Evolutionary conservation across 768 basidiomycete genomes (phyloP).

Genomic region (Psilocybe azurescens): DNA sequence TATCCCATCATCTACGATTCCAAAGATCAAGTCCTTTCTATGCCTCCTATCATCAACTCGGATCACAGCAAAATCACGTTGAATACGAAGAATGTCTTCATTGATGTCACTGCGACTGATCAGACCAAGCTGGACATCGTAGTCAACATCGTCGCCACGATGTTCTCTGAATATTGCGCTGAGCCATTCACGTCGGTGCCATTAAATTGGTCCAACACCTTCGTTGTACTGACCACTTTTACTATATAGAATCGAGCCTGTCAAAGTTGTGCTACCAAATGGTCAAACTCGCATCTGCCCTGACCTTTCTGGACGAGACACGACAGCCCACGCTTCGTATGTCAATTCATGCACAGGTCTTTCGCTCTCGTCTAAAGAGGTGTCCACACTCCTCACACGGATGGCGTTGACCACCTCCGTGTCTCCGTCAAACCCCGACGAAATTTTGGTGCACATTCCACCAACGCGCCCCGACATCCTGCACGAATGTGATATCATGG

Average conservation of each 20-base stretch:
- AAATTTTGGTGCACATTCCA: slow-evolving; percentile 79
- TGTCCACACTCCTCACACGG: slow-evolving; percentile 73
- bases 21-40: slow-evolving; percentile 85
- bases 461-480: slow-evolving; percentile 98
- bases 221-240: slow-evolving; percentile 3
- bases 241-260: slow-evolving; percentile 83
- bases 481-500: slow-evolving; percentile 98
- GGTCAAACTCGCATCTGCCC: slow-evolving; percentile 81
- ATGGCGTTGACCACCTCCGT: slow-evolving; percentile 77
- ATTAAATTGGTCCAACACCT: background rate
- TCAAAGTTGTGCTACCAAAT: slow-evolving; percentile 81
- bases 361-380: slow-evolving; percentile 64
- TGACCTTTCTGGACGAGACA: slow-evolving; percentile 73
- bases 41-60: slow-evolving; percentile 99
- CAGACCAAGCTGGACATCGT: slow-evolving; percentile 96
- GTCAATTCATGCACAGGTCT: slow-evolving; percentile 97
- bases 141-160: slow-evolving; percentile 91
- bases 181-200: slow-evolving; percentile 86
- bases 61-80: slow-evolving; percentile 97
- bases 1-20: slow-evolving; percentile 98
- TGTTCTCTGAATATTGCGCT: slow-evolving; percentile 97
- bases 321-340: slow-evolving; percentile 83
- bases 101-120: slow-evolving; percentile 97
- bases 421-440: slow-evolving; percentile 63
- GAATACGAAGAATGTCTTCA: slow-evolving; percentile 92